Conservation (phyloP, 2,329 filamentous ascomycete genomes). For the Furcasterigmium furcatum region DNA sequence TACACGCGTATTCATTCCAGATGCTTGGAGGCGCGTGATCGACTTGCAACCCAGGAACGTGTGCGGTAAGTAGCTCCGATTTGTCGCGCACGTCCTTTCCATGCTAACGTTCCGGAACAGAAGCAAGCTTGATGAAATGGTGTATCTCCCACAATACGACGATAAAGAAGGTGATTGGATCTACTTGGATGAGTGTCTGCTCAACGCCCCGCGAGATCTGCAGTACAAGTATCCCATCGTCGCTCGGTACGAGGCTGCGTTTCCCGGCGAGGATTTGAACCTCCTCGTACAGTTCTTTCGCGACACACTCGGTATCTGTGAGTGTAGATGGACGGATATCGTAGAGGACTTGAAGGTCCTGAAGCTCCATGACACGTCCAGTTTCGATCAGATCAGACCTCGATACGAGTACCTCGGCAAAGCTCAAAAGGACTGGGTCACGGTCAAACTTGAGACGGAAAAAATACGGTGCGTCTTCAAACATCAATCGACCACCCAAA, state of each 20-base stretch:
- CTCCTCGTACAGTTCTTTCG: not conserved
- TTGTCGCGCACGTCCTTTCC: not conserved
- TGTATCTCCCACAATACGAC: not conserved
- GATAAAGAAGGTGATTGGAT: not conserved
- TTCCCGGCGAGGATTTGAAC: not conserved
- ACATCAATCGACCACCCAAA: not conserved
- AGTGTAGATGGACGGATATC: not conserved
- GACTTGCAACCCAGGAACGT: not conserved
- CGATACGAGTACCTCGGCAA: not conserved
- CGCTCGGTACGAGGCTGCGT: not conserved
- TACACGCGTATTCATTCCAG: not conserved
- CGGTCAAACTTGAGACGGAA: not conserved
- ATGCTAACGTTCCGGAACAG: not conserved
- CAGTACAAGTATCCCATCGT: not conserved
- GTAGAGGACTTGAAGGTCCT: not conserved
- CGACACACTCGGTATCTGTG: not conserved
- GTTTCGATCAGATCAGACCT: not conserved
- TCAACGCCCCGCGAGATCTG: not conserved
- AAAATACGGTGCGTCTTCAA: not conserved
- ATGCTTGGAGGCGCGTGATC: not conserved
- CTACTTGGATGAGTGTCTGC: not conserved
- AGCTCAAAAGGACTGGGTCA: not conserved
- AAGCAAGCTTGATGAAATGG: not conserved
- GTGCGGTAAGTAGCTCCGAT: not conserved
- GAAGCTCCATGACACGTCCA: not conserved